Evolutionary conservation across 2,329 filamentous ascomycete genomes (phyloP).

Genomic region (Penicillium palitans): DNA sequence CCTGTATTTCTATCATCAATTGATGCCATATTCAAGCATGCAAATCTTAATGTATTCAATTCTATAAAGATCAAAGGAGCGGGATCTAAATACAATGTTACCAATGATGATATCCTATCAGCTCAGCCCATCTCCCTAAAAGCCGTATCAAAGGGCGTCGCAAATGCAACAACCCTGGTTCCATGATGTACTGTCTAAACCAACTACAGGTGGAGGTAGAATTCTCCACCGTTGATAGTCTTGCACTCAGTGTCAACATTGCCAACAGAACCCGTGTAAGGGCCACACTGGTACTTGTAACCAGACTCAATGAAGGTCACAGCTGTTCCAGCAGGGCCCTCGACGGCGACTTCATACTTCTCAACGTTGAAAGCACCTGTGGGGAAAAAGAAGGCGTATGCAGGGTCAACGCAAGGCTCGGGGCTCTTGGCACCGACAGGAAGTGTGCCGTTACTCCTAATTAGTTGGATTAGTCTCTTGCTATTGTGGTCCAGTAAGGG

Average conservation of each 20-base stretch:
- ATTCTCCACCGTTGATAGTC: constrained; percentile 2
- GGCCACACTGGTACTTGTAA: constrained; percentile 3
- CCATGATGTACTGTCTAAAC: not conserved
- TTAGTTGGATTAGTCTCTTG: not conserved
- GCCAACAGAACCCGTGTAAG: not conserved
- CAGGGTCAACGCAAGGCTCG: not conserved
- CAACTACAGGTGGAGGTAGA: not conserved
- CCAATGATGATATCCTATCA: not conserved
- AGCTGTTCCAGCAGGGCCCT: not conserved
- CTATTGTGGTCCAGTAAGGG: fast-evolving
- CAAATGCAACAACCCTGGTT: not conserved
- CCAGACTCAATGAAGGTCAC: not conserved
- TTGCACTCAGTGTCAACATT: constrained; percentile 4
- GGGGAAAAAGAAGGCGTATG: not conserved
- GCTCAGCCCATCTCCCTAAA: not conserved
- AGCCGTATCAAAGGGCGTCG: not conserved
- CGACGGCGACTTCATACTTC: not conserved
- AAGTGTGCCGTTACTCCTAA: not conserved
- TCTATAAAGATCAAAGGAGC: not conserved
- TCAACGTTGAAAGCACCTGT: not conserved
- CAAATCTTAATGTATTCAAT: not conserved
- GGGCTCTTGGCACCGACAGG: not conserved
- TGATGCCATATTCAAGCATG: no score
- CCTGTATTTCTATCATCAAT: no score
- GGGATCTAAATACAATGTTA: not conserved